Evolutionary conservation across 2,329 filamentous ascomycete species (phyloP), one percentile per base, ranked within the genome.

Genomic region (Arthrobotrys sphaeroides): DNA sequence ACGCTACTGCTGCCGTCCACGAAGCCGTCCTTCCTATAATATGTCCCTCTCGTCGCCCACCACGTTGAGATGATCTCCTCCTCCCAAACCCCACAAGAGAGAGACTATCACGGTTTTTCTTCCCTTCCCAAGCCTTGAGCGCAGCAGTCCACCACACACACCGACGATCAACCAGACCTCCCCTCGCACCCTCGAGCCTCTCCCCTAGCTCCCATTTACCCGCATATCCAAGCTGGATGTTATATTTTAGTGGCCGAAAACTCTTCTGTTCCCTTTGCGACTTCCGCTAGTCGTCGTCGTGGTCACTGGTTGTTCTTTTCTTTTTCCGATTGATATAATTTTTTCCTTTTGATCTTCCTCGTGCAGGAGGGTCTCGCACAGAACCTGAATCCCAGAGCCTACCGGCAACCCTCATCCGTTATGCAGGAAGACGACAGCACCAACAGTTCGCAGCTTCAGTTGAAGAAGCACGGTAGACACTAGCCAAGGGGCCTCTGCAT

Each of bases 201-300:
- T 59, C 20, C 22, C 53, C 51, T 62, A 49, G 40, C 33, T 51
- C 51, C 65, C 40, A 47, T 75, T 75, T 65, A 64, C 62, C 70
- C 70, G 70, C 70, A 68, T 62, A 33, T 64, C 47, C 64, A 64
- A 68, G 47, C 64, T 69, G 72, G 62, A 75, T 75, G 72, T 75
- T 75, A 75, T 66, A 75, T 75, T 64, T 38, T 59, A 69, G 36
- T 75, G 72, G 72, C 16, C 72, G 72, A 59, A 69, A 61, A 69
- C 64, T 75, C 57, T 75, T 75, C 64, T 75, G 72, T 22, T 75
- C 72, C n/a, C 72, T 75, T 49, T 75, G 72, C 72, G 72, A 75
- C 65, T 69, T 75, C 72, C 72, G 72, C 72, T 68, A 60, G 66
- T 42, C 24, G 18, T 42, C 24, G 18, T 42, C 43, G 22, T 51